These are phyloP conservation scores for Elsinoe arachidis DNA, from an alignment of 2,329 filamentous ascomycete species.

Conservation along the genomic window DNA sequence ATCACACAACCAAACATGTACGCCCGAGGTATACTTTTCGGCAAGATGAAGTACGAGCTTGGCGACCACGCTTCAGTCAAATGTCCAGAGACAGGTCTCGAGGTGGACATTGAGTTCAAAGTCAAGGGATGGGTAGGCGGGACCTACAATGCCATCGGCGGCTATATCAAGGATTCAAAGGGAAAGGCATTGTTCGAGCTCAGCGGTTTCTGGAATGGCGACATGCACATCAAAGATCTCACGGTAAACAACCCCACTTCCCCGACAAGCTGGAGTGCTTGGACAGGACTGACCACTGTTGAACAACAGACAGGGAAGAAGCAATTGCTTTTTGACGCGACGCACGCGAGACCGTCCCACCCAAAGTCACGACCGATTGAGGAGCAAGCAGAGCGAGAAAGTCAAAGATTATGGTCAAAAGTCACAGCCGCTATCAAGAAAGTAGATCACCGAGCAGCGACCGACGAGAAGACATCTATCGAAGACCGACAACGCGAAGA, in stretches of 20 bases:
- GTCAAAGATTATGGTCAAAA: constrained; percentile 74
- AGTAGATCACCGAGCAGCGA: constrained; percentile 79
- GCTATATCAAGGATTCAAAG: constrained; percentile 77
- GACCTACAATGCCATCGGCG: constrained; percentile 92
- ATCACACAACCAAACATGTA: constrained; percentile 99
- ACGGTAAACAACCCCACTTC: constrained; percentile 45
- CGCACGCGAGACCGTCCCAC: constrained; percentile 63
- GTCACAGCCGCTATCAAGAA: constrained; percentile 75
- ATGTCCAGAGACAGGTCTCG: constrained; percentile 78
- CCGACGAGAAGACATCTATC: constrained; percentile 91
- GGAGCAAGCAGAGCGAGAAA: constrained; percentile 86
- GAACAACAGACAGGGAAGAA: constrained; percentile 68
- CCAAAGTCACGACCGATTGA: constrained; percentile 67
- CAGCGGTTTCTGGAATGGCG: constrained; percentile 84
- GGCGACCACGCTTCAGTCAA: constrained; percentile 90
- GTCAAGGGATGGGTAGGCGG: constrained; percentile 96
- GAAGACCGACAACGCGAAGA: constrained; percentile 89
- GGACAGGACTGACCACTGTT: neutral
- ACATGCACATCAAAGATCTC: constrained; percentile 86
- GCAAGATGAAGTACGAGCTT: constrained; percentile 99
- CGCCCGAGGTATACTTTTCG: constrained; percentile 88
- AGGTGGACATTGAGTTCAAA: constrained; percentile 94
- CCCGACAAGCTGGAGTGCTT: neutral
- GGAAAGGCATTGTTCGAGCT: constrained; percentile 86
- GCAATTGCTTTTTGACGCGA: constrained; percentile 82